Evolutionary conservation across 2,329 filamentous ascomycete species (phyloP).

Genomic region (Rachicladosporium sp.): DNA sequence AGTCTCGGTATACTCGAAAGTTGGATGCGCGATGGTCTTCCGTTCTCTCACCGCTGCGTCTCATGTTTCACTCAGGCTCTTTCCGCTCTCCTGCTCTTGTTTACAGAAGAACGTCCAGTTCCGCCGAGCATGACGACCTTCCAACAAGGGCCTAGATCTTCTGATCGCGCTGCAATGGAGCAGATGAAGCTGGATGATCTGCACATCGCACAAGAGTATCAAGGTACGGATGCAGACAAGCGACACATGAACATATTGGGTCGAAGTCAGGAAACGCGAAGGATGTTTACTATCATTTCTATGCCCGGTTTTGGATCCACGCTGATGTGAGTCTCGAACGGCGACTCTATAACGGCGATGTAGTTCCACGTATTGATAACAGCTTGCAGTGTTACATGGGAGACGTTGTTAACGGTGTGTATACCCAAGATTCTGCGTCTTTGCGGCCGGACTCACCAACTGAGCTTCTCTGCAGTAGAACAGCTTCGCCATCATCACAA

Average conservation of each 20-base stretch:
- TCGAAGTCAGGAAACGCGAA: conserved; percentile 7
- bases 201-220: conserved; percentile 1
- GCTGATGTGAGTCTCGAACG: conserved; percentile 9
- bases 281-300: conserved; percentile 19
- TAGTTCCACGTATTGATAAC: too few relatives aligned
- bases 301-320: conserved; percentile 20
- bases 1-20: background rate
- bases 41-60: background rate
- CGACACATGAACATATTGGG: conserved; percentile 2
- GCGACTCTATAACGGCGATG: too few relatives aligned
- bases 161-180: conserved; percentile 1
- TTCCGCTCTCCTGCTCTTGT: background rate
- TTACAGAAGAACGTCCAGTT: background rate
- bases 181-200: background rate
- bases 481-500: conserved; percentile 11
- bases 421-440: too few relatives aligned
- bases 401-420: conserved; percentile 11
- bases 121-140: background rate
- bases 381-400: conserved; percentile 13
- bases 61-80: background rate
- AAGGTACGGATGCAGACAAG: conserved; percentile 4
- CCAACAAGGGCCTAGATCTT: background rate
- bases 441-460: too few relatives aligned
- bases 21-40: background rate
- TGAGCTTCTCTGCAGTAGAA: background rate